These are phyloP conservation scores for Sphagnum contortum DNA, from an alignment of 225 moss, liverwort and hornwort species.

Conservation along the genomic window DNA sequence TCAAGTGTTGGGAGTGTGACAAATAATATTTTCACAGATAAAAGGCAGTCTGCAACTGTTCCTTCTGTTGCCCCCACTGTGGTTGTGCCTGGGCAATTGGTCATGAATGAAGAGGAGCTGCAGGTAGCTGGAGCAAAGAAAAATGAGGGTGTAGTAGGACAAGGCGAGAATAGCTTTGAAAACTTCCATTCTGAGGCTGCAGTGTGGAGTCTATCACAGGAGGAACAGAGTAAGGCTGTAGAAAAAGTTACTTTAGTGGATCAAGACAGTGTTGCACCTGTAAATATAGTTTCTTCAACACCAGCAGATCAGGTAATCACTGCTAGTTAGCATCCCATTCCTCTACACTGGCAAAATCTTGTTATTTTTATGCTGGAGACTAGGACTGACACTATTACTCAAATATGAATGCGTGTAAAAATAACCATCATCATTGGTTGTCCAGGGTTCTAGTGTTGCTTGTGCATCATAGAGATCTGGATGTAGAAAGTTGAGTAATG, in stretches of 20 bases:
- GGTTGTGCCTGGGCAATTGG: constrained; percentile 8
- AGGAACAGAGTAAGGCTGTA: constrained; percentile 14
- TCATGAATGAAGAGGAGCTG: constrained; percentile 11
- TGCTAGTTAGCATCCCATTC: not conserved
- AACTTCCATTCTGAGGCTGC: not conserved
- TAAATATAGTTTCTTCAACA: constrained; percentile 27
- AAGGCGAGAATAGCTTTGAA: constrained; percentile 20
- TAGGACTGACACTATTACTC: too few species aligned
- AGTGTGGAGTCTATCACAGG: not conserved
- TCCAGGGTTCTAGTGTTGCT: too few species aligned
- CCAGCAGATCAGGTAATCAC: constrained; percentile 24
- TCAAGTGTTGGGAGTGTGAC: constrained; percentile 1
- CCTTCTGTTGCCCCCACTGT: not conserved
- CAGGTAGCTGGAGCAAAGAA: not conserved
- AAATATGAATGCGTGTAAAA: too few species aligned
- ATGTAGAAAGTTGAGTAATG: too few species aligned
- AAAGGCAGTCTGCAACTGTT: constrained; percentile 7
- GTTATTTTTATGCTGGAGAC: not conserved
- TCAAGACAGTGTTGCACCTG: constrained; percentile 29
- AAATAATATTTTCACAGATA: constrained; percentile 9
- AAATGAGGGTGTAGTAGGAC: not conserved
- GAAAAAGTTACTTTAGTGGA: constrained; percentile 29
- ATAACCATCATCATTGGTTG: too few species aligned
- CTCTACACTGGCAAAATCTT: not conserved
- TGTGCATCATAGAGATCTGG: too few species aligned